phyloP scores from a whole-genome alignment of 2,329 filamentous ascomycete species.

The Balansia obtecta region DNA sequence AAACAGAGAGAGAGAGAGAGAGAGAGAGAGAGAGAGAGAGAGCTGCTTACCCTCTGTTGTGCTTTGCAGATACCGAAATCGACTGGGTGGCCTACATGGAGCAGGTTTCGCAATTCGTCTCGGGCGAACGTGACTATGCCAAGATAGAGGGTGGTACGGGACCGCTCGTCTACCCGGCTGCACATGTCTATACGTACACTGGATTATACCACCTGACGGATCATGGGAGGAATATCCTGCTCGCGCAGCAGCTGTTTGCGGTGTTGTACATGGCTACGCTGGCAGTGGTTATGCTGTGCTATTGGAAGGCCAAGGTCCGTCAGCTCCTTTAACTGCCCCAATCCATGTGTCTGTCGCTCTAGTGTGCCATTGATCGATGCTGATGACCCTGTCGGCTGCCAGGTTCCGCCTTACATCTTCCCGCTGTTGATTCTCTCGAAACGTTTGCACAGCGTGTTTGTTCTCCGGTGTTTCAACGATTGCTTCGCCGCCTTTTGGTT shows the following conservation, averaged over 20 bases:
- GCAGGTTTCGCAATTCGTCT: conserved; percentile 66
- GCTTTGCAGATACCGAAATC: conserved; percentile 74
- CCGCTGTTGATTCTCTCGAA: conserved; percentile 81
- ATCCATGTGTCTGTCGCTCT: no score
- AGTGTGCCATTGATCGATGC: neutral
- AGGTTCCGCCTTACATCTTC: conserved; percentile 79
- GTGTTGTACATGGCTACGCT: conserved; percentile 67
- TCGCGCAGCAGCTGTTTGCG: conserved; percentile 78
- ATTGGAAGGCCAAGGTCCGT: conserved; percentile 55
- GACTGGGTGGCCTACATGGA: conserved; percentile 98
- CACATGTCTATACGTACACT: conserved; percentile 85
- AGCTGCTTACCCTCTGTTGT: neutral
- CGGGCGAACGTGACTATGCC: conserved; percentile 80
- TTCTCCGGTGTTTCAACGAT: conserved; percentile 92
- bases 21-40: neutral
- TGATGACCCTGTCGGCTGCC: neutral
- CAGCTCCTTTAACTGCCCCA: neutral
- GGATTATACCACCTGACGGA: conserved; percentile 67
- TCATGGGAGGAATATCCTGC: conserved; percentile 59
- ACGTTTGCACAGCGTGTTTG: conserved; percentile 82
- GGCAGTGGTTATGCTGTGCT: conserved; percentile 69
- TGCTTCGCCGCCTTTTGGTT: conserved; percentile 76
- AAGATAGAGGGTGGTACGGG: conserved; percentile 80
- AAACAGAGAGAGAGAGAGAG: neutral
- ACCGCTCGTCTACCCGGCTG: conserved; percentile 87